Evolutionary conservation across 2,329 filamentous ascomycete species (phyloP).

Genomic region (Calonectria pteridis): DNA sequence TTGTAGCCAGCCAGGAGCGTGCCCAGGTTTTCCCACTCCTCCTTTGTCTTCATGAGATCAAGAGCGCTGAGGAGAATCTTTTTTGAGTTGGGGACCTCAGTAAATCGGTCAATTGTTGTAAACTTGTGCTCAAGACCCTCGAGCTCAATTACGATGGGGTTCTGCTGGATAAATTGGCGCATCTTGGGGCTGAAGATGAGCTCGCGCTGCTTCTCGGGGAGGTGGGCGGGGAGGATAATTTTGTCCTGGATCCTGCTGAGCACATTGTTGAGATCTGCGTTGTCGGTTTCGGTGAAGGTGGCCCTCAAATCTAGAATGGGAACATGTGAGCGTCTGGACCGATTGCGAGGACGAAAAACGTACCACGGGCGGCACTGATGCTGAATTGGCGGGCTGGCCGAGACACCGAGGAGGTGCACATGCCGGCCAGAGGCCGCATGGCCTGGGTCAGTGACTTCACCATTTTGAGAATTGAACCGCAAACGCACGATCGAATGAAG

Average conservation of each 20-base stretch:
- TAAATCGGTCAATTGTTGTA: conserved; percentile 57
- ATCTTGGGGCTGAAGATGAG: conserved; percentile 63
- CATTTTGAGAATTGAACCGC: conserved; percentile 26
- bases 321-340: conserved; percentile 26
- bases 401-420: conserved; percentile 29
- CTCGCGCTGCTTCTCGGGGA: conserved; percentile 65
- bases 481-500: conserved; percentile 21
- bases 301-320: conserved; percentile 47
- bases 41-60: conserved; percentile 58
- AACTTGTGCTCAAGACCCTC: conserved; percentile 68
- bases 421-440: conserved; percentile 39
- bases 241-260: conserved; percentile 67
- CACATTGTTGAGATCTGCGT: conserved; percentile 64
- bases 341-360: conserved; percentile 1
- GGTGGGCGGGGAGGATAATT: conserved; percentile 72
- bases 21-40: conserved; percentile 66
- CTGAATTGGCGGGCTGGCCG: conserved; percentile 44
- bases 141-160: conserved; percentile 70
- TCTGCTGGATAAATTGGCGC: conserved; percentile 62
- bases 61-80: conserved; percentile 54
- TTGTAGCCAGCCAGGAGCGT: conserved; percentile 64
- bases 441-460: conserved; percentile 42
- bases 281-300: conserved; percentile 65
- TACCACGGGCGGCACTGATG: conserved; percentile 48
- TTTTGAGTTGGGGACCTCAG: conserved; percentile 58